phyloP scores from a whole-genome alignment of 164 flowering plant species.

The Cinnamomum chago region DNA sequence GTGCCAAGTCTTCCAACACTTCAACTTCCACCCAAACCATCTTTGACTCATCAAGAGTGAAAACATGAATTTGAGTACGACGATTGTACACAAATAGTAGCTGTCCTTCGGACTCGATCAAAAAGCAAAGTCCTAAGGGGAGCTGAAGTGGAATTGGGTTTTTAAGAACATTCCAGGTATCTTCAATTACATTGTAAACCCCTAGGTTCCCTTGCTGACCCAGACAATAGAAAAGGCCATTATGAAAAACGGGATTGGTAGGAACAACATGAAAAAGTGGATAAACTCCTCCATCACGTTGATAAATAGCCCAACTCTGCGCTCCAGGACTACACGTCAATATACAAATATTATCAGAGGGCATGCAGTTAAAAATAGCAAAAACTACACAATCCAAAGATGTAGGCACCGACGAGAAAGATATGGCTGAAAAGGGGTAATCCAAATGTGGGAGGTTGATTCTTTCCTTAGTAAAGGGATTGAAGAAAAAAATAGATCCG shows the following conservation, averaged over 20 bases:
- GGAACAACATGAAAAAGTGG: background rate
- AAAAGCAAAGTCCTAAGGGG: background rate
- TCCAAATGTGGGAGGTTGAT: background rate
- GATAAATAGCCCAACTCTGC: background rate
- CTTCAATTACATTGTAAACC: background rate
- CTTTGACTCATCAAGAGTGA: background rate
- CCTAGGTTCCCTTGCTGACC: conserved; percentile 6
- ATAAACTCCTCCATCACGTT: background rate
- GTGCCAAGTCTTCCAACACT: background rate
- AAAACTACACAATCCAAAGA: background rate
- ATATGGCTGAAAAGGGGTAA: background rate
- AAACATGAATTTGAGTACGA: background rate
- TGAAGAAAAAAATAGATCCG: background rate
- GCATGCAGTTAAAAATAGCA: background rate
- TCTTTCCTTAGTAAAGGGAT: conserved; percentile 2
- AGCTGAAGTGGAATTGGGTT: background rate
- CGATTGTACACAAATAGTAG: background rate
- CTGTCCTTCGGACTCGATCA: conserved; percentile 7
- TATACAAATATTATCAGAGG: background rate
- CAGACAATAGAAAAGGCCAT: conserved; percentile 4
- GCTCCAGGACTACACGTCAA: background rate
- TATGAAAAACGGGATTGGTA: conserved; percentile 3
- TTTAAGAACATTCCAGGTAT: conserved; percentile 2
- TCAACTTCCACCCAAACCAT: conserved; percentile 5
- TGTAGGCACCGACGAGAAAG: background rate